Evolutionary conservation across 2,329 filamentous ascomycete species (phyloP).

Genomic region (Aspergillus japonicus): DNA sequence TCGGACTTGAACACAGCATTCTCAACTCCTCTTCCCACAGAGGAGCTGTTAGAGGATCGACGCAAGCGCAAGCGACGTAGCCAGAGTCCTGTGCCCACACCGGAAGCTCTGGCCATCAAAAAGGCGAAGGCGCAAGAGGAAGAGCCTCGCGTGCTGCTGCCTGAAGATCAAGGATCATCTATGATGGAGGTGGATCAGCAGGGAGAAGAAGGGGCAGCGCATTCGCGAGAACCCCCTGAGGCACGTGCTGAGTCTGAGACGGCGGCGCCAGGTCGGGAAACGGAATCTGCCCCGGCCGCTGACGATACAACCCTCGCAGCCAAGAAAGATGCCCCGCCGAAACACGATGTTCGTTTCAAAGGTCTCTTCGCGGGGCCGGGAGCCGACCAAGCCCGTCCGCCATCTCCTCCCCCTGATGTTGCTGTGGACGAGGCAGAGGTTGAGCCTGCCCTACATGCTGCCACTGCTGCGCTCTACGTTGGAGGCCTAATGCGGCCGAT

Average conservation of each 20-base stretch:
- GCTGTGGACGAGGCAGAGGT: constrained; percentile 42
- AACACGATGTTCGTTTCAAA: constrained; percentile 50
- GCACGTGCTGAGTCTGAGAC: constrained; percentile 7
- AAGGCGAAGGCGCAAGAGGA: constrained; percentile 53
- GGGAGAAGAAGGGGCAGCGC: constrained; percentile 15
- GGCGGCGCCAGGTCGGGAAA: constrained; percentile 23
- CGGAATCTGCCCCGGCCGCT: not conserved
- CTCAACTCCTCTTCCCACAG: constrained; percentile 30
- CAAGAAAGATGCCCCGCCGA: constrained; percentile 25
- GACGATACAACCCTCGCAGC: constrained; percentile 15
- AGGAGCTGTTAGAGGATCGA: constrained; percentile 51
- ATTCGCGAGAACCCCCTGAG: constrained; percentile 20
- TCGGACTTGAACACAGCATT: constrained; percentile 28
- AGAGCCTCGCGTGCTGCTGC: constrained; percentile 27
- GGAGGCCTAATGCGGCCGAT: constrained; percentile 86
- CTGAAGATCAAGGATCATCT: constrained; percentile 29
- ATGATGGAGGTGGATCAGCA: constrained; percentile 11
- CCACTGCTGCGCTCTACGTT: constrained; percentile 80
- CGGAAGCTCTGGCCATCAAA: constrained; percentile 56
- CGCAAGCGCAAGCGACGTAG: constrained; percentile 69
- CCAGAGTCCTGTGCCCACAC: constrained; percentile 58
- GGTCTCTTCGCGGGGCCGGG: constrained; percentile 43
- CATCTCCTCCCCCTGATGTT: constrained; percentile 27
- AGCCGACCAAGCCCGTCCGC: constrained; percentile 24
- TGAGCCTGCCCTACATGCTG: constrained; percentile 64